These are phyloP conservation scores for Cystobasidium sp. DNA, from an alignment of 1,284 basidiomycete species.

Conservation along the genomic window DNA sequence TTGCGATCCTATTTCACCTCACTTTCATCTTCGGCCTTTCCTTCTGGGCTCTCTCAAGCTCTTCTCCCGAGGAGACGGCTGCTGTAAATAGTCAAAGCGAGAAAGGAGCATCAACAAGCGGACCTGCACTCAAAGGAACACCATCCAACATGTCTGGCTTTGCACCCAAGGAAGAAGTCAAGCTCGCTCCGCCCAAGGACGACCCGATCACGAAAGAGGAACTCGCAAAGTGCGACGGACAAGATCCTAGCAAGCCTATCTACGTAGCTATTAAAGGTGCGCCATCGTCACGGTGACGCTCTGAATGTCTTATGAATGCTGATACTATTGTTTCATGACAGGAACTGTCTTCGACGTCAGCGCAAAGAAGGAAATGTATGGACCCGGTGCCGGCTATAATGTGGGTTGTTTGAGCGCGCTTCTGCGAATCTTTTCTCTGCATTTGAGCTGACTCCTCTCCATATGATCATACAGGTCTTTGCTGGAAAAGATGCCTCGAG, in stretches of 20 bases:
- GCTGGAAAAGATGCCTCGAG: slow-evolving; percentile 79
- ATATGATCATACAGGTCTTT: slow-evolving; percentile 57
- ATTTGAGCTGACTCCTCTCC: background rate
- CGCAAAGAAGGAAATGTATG: slow-evolving; percentile 78
- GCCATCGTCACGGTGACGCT: slow-evolving; percentile 38
- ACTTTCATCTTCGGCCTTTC: slow-evolving; percentile 36
- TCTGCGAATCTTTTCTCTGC: background rate
- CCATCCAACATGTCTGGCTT: slow-evolving; percentile 41
- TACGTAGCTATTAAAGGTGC: slow-evolving; percentile 86
- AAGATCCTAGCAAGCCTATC: slow-evolving; percentile 68
- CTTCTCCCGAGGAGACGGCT: background rate
- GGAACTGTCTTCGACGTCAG: slow-evolving; percentile 58
- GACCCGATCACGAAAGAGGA: slow-evolving; percentile 73
- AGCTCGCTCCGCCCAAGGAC: slow-evolving; percentile 75
- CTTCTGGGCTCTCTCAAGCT: slow-evolving; percentile 16
- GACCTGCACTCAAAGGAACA: slow-evolving; percentile 11
- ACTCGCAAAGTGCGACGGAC: slow-evolving; percentile 73
- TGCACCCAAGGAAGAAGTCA: slow-evolving; percentile 33
- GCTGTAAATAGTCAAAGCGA: slow-evolving; percentile 10
- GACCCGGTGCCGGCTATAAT: slow-evolving; percentile 57
- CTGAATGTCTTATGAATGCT: background rate
- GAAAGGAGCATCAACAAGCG: background rate
- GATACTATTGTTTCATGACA: background rate
- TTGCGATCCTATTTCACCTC: slow-evolving; percentile 37
- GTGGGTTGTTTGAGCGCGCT: slow-evolving; percentile 22